Conservation (phyloP, 306 rosid genomes). For the Castanea crenata region DNA sequence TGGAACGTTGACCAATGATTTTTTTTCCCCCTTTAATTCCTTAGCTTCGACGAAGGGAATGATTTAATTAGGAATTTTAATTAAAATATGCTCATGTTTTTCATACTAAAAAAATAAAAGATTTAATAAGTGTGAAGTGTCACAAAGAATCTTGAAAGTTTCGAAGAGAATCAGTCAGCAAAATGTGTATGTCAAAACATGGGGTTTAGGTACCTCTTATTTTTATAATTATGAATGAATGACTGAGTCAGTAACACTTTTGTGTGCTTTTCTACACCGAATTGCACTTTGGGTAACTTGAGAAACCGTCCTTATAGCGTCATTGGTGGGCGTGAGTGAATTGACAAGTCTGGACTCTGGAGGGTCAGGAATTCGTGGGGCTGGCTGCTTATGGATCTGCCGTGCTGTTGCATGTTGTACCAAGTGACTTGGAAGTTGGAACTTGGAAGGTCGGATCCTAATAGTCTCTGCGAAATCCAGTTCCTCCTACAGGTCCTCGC, state of each 20-base stretch:
- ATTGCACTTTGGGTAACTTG: background rate
- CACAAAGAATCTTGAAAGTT: slow-evolving; percentile 17
- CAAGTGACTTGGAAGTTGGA: background rate
- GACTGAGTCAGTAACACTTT: background rate
- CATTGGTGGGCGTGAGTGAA: slow-evolving; percentile 24
- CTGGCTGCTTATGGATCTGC: background rate
- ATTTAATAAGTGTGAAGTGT: background rate
- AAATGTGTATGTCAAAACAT: slow-evolving; percentile 30
- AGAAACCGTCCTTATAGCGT: slow-evolving; percentile 20
- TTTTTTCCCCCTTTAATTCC: background rate
- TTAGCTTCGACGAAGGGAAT: background rate
- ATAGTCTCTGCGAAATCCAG: background rate
- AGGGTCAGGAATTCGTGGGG: background rate
- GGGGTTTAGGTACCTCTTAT: background rate
- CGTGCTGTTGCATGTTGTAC: background rate
- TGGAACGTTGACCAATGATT: background rate
- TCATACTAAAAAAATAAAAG: background rate
- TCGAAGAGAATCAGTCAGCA: slow-evolving; percentile 17
- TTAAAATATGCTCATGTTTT: slow-evolving; percentile 5
- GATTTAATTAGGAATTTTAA: background rate
- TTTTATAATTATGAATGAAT: no score
- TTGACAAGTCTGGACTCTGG: slow-evolving; percentile 21
- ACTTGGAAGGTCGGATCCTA: background rate
- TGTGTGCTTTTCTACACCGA: background rate
- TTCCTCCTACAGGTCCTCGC: background rate